Base-by-base conservation (phyloP, 2,329 filamentous ascomycete genomes). In the Fusarium sulawesiense region DNA sequence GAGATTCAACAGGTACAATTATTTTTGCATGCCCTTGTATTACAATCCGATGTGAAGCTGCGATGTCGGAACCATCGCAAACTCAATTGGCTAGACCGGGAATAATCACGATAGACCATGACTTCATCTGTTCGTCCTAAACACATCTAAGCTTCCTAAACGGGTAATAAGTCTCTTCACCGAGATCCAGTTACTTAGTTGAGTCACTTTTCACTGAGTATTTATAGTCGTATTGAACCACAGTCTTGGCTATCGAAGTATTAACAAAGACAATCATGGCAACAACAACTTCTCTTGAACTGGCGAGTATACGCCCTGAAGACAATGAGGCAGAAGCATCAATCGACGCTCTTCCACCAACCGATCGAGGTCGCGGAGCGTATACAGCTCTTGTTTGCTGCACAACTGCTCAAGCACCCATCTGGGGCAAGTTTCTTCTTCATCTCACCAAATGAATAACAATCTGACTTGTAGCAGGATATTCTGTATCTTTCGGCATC, bases 401-500 rank as follows among this genome's bases (percentile, higher is more conserved):
- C 25, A 77, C 76, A 3, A 59, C 76, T 29, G 77, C 77, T 3
- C 77, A 78, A 57, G 76, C 73, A 27, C 77, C 77, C 3, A 78
- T 78, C n/a, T 78, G 77, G 77, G 77, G 77, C 71, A 68, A n/a
- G 50, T 40, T 4, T 20, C 3, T n/a, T 18, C 32, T 16, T 16
- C 4, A 10, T 6, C 14, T 7, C 10, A 16, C 6, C 9, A 10
- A 7, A 12, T 5, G 4, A 12, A n/a, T 20, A 9, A 14, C 16
- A 13, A 34, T 1, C 30, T 58, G 3, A 59, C 23, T 25, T 12
- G 21, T 32, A 25, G 42, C 25, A 78, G 76, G 76, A 29, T 78
- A 76, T 10, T 77, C 76, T 1, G 76, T 78, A 14, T 74, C 88
- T 0, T 92, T 89, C 73, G 90, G 90, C 40, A 85, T 92, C 53